Conservation (phyloP, 164 flowering plant genomes). For the Pachysandra terminalis region DNA sequence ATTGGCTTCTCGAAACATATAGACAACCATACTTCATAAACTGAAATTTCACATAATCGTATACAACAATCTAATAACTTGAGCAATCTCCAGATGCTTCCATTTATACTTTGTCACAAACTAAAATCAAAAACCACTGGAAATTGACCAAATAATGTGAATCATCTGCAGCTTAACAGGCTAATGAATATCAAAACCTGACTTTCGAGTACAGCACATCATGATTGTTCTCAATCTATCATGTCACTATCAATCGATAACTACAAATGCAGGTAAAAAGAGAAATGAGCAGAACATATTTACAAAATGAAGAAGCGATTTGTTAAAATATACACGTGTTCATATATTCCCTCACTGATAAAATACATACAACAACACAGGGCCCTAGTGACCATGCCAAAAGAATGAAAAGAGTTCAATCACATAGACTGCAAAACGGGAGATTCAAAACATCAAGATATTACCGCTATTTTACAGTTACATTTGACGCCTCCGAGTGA, state of each 20-base stretch:
- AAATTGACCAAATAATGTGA: not conserved
- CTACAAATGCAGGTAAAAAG: slow-evolving; percentile 7
- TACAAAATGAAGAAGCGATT: slow-evolving; percentile 12
- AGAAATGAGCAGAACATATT: slow-evolving; percentile 13
- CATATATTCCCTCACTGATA: slow-evolving; percentile 12
- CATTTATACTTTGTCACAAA: not conserved
- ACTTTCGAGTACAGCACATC: not conserved
- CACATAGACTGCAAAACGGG: slow-evolving; percentile 24
- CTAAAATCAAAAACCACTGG: not conserved
- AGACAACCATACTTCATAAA: not conserved
- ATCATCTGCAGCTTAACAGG: not conserved
- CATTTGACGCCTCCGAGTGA: slow-evolving; percentile 23
- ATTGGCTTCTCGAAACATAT: not conserved
- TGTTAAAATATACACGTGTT: slow-evolving; percentile 19
- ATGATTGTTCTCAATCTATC: not conserved
- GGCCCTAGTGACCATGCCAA: slow-evolving; percentile 22
- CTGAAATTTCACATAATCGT: not conserved
- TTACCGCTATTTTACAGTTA: slow-evolving; percentile 29
- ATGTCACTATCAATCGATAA: slow-evolving; percentile 5
- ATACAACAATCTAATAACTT: not conserved
- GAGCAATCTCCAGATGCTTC: not conserved
- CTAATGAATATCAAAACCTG: not conserved
- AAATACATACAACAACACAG: slow-evolving; percentile 41
- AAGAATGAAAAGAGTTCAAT: slow-evolving; percentile 32
- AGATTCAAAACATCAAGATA: slow-evolving; percentile 26